These are phyloP conservation scores for Neurospora sp. DNA, from an alignment of 495 filamentous ascomycete species.

Conservation along the genomic window DNA sequence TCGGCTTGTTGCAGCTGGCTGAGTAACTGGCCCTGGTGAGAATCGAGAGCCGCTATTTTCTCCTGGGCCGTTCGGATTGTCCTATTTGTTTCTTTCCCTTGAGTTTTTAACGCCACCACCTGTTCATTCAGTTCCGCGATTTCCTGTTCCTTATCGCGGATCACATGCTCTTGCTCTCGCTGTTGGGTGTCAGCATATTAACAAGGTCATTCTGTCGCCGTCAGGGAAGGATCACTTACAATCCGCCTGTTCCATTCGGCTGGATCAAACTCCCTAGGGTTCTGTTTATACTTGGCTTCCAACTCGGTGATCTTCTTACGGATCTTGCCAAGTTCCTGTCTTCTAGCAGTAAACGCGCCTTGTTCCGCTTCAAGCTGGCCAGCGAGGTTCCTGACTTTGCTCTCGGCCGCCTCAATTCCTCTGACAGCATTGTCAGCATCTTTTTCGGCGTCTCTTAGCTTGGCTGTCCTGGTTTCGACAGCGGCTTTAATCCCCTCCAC, in stretches of 20 bases:
- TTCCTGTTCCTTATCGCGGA: constrained; percentile 36
- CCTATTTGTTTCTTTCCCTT: constrained; percentile 13
- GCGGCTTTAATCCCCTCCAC: constrained; percentile 34
- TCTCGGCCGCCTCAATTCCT: constrained; percentile 43
- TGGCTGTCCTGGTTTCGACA: constrained; percentile 39
- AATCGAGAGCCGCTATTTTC: constrained; percentile 54
- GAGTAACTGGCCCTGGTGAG: constrained; percentile 66
- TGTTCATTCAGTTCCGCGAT: constrained; percentile 23
- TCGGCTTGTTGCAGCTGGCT: constrained; percentile 48
- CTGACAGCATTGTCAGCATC: constrained; percentile 39
- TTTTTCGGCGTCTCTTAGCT: constrained; percentile 40
- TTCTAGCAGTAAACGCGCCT: constrained; percentile 37
- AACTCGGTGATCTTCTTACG: constrained; percentile 33
- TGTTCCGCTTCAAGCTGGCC: constrained; percentile 49
- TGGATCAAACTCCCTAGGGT: constrained; percentile 39
- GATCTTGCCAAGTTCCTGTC: constrained; percentile 36
- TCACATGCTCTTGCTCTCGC: constrained; percentile 34
- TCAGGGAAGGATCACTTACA: constrained; percentile 29
- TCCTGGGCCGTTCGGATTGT: constrained; percentile 24
- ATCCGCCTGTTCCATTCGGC: constrained; percentile 43
- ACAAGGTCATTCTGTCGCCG: neutral
- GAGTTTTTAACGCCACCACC: constrained; percentile 14
- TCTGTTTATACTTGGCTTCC: constrained; percentile 32
- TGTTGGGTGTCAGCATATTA: constrained; percentile 10
- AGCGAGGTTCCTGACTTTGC: constrained; percentile 44